Conservation (phyloP, 768 basidiomycete species). For the Dacryopinax spathularia region DNA sequence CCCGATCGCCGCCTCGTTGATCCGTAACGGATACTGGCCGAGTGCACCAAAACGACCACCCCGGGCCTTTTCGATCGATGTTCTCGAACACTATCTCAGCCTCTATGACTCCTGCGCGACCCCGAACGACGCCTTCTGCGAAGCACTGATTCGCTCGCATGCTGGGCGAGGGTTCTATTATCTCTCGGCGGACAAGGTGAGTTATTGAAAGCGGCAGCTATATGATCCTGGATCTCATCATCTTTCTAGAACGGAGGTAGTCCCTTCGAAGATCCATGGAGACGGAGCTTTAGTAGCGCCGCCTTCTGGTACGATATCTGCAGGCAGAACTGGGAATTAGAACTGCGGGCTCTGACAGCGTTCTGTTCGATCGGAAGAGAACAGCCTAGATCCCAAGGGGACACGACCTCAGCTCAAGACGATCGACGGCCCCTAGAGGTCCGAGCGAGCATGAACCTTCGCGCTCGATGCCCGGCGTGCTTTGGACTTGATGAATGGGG, state of each 20-base stretch:
- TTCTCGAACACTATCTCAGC: neutral
- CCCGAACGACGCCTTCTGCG: neutral
- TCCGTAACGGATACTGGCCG: neutral
- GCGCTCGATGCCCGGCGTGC: too few species aligned
- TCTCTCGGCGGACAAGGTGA: too few species aligned
- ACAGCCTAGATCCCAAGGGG: too few species aligned
- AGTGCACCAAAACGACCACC: neutral
- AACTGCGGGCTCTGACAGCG: neutral
- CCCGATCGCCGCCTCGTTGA: neutral
- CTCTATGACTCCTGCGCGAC: neutral
- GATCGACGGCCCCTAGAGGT: too few species aligned
- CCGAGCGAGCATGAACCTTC: too few species aligned
- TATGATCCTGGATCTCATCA: neutral
- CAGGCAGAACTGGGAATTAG: neutral
- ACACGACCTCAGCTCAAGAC: too few species aligned
- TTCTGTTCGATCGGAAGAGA: neutral
- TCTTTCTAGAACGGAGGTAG: neutral
- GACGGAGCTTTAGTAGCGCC: neutral
- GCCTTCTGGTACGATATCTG: neutral
- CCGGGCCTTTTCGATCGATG: neutral
- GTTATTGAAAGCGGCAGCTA: too few species aligned
- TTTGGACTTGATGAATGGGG: neutral
- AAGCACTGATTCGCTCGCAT: neutral
- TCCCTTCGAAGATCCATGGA: neutral
- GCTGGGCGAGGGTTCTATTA: neutral